Evolutionary conservation across 176 grass and related monocot genomes (phyloP).

Genomic region (Oryza punctata): DNA sequence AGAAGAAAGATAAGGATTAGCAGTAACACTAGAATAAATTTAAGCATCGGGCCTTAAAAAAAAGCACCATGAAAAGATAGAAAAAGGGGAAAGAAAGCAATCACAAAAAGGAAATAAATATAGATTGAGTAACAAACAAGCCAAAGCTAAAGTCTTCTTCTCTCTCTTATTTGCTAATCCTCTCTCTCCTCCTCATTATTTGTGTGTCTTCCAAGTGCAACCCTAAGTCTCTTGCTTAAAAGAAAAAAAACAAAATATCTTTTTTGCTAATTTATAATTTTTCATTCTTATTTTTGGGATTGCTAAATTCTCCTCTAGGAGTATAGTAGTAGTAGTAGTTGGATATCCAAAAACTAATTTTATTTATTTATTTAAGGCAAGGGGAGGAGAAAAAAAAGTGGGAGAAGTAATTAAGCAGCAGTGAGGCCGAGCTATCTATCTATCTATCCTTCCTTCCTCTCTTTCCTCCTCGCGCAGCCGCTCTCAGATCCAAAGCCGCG

Average conservation of each 20-base stretch:
- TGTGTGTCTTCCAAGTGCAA: no score
- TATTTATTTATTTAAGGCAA: constrained; percentile 1
- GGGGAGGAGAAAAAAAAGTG: background rate
- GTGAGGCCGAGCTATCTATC: constrained; percentile 4
- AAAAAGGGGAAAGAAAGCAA: background rate
- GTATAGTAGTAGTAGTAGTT: background rate
- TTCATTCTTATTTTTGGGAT: background rate
- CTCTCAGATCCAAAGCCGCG: constrained; percentile 46
- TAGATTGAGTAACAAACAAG: constrained; percentile 42
- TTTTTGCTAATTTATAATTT: background rate
- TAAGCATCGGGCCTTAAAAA: no score
- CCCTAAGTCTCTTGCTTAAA: no score
- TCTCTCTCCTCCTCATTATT: background rate
- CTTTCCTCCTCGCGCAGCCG: background rate
- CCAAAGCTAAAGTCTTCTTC: constrained; percentile 33
- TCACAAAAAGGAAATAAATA: background rate
- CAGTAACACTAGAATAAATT: background rate
- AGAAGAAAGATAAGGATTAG: constrained; percentile 8
- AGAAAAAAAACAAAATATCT: no score
- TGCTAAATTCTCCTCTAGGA: background rate
- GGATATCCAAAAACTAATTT: background rate
- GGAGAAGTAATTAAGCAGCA: constrained; percentile 31
- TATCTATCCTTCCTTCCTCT: background rate
- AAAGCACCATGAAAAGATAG: background rate
- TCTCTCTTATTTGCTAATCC: background rate